These are phyloP conservation scores for Myxozyma mucilagina DNA, from an alignment of 805 yeast species.

Conservation along the genomic window DNA sequence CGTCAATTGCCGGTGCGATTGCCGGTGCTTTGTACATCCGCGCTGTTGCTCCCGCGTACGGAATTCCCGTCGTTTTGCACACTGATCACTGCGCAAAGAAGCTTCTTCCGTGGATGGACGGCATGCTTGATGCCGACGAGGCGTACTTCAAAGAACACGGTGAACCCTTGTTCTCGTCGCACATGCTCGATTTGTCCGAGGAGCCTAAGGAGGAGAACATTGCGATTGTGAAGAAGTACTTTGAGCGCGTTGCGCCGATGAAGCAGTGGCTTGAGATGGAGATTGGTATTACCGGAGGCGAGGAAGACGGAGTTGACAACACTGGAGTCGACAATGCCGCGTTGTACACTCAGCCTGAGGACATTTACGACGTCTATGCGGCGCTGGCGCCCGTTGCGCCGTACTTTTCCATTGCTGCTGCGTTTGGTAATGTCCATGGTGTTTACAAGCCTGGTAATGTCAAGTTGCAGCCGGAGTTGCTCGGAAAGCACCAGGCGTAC, in stretches of 20 bases:
- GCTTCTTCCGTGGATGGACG: constrained; percentile 97
- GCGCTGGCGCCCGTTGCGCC: constrained; percentile 90
- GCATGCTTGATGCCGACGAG: constrained; percentile 96
- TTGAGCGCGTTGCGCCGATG: constrained; percentile 89
- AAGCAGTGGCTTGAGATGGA: constrained; percentile 99
- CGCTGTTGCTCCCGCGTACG: constrained; percentile 93
- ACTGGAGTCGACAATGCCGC: constrained; percentile 83
- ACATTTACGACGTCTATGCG: constrained; percentile 86
- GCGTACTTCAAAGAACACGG: constrained; percentile 82
- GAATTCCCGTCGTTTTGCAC: constrained; percentile 95
- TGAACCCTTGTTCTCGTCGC: constrained; percentile 96
- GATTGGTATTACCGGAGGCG: constrained; percentile 99
- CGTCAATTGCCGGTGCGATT: constrained; percentile 89
- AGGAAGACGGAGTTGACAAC: constrained; percentile 99
- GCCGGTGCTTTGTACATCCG: constrained; percentile 99
- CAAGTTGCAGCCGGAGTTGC: constrained; percentile 83
- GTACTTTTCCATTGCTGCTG: constrained; percentile 99
- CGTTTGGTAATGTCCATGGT: constrained; percentile 99
- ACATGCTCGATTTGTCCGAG: constrained; percentile 97
- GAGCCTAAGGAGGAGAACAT: constrained; percentile 96
- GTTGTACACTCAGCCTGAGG: constrained; percentile 93
- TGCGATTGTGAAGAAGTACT: constrained; percentile 89
- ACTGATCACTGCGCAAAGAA: constrained; percentile 97
- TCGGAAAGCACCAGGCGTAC: constrained; percentile 93
- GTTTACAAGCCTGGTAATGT: constrained; percentile 99